phyloP scores from a whole-genome alignment of 495 filamentous ascomycete genomes.

The Beverwykella pulmonaria region DNA sequence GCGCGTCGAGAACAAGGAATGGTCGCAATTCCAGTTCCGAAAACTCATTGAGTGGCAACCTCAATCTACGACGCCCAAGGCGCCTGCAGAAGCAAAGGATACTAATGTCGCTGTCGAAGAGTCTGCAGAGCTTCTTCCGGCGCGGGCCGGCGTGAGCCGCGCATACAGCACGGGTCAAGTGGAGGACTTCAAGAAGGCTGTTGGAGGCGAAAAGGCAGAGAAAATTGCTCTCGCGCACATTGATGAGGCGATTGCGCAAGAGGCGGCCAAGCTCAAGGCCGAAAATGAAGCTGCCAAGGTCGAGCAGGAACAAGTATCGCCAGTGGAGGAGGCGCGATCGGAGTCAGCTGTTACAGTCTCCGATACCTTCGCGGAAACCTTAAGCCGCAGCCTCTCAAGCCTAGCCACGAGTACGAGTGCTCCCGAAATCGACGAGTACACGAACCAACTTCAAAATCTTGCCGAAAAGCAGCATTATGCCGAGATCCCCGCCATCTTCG shows the following conservation, averaged over 20 bases:
- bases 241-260: constrained; percentile 66
- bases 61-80: constrained; percentile 54
- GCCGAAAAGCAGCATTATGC: constrained; percentile 67
- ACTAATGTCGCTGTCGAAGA: constrained; percentile 52
- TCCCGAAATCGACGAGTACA: constrained; percentile 57
- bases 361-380: constrained; percentile 25
- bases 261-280: constrained; percentile 50
- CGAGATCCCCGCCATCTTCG: constrained; percentile 87
- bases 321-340: constrained; percentile 40
- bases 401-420: constrained; percentile 22
- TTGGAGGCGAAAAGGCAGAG: constrained; percentile 54
- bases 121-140: constrained; percentile 51
- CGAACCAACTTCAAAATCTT: constrained; percentile 73
- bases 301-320: constrained; percentile 42
- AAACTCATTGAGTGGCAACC: constrained; percentile 85
- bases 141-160: constrained; percentile 49
- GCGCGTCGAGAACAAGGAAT: constrained; percentile 73
- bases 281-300: constrained; percentile 41
- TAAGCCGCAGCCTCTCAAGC: constrained; percentile 36
- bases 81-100: constrained; percentile 53
- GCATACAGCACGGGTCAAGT: constrained; percentile 55
- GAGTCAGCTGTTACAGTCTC: constrained; percentile 33
- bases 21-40: constrained; percentile 86
- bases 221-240: constrained; percentile 60
- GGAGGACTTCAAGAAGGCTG: constrained; percentile 62